Conservation (phyloP, 2,329 filamentous ascomycete species). For the Exophiala alcalophila region DNA sequence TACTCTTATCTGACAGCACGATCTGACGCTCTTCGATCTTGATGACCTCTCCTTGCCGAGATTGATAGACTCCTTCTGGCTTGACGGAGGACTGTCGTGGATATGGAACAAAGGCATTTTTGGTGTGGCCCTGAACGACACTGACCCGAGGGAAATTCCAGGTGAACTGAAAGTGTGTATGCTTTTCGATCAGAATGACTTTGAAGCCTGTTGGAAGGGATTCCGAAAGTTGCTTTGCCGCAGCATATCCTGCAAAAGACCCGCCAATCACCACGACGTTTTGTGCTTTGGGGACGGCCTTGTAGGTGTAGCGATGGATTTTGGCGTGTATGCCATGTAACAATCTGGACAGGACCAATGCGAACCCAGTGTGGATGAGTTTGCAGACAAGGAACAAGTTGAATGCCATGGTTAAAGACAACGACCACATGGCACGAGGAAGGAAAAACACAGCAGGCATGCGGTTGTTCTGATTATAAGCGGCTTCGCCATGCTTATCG, state of each 20-base stretch:
- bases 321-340: too few species aligned
- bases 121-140: conserved; percentile 55
- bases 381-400: too few species aligned
- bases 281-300: conserved; percentile 11
- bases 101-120: conserved; percentile 62
- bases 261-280: conserved; percentile 46
- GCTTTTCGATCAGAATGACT: conserved; percentile 58
- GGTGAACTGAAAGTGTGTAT: conserved; percentile 60
- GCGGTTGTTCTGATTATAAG: too few species aligned
- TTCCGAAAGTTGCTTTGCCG: conserved; percentile 47
- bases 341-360: conserved; percentile 8
- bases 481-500: too few species aligned
- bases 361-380: conserved; percentile 8
- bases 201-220: conserved; percentile 51
- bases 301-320: conserved; percentile 23
- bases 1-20: conserved; percentile 42
- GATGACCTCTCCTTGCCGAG: conserved; percentile 45
- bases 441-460: too few species aligned
- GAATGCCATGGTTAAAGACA: too few species aligned
- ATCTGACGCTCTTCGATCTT: conserved; percentile 41
- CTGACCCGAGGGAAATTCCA: conserved; percentile 60
- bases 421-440: too few species aligned
- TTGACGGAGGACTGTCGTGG: conserved; percentile 40
- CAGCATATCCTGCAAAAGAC: conserved; percentile 56
- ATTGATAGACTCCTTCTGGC: conserved; percentile 38